These are phyloP conservation scores for Sordaria brevicollis DNA, from an alignment of 495 filamentous ascomycete species.

Conservation along the genomic window DNA sequence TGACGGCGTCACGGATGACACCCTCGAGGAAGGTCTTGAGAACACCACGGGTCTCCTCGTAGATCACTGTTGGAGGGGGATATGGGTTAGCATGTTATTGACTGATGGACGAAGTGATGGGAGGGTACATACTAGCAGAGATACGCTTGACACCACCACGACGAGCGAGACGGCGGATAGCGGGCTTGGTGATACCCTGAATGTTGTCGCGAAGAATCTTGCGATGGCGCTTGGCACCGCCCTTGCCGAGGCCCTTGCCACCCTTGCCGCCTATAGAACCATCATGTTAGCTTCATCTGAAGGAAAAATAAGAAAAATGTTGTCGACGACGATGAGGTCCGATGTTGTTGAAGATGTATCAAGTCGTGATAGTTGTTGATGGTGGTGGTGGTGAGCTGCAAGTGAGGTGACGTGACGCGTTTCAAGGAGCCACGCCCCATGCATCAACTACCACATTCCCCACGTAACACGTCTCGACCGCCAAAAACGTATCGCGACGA, in stretches of 20 bases:
- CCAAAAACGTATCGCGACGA: slow-evolving; percentile 16
- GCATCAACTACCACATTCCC: slow-evolving; percentile 9
- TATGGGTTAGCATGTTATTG: slow-evolving; percentile 55
- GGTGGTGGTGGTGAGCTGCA: neutral
- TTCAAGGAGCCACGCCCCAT: slow-evolving; percentile 9
- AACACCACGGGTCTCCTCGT: slow-evolving; percentile 99
- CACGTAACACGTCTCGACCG: slow-evolving; percentile 14
- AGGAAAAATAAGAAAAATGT: neutral
- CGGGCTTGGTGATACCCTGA: slow-evolving; percentile 99
- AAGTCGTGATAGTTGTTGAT: neutral
- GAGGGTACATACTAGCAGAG: slow-evolving; percentile 59
- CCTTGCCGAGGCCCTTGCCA: slow-evolving; percentile 84
- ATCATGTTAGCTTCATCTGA: slow-evolving; percentile 10
- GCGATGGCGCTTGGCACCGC: slow-evolving; percentile 87
- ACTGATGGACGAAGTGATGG: slow-evolving; percentile 44
- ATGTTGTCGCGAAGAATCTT: slow-evolving; percentile 99
- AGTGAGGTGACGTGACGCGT: slow-evolving; percentile 12
- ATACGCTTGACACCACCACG: slow-evolving; percentile 99
- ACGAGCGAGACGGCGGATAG: slow-evolving; percentile 98
- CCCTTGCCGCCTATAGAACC: slow-evolving; percentile 59
- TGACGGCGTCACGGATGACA: slow-evolving; percentile 97
- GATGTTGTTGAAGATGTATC: neutral
- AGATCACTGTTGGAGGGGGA: slow-evolving; percentile 57
- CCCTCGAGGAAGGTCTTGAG: slow-evolving; percentile 99
- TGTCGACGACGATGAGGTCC: neutral